These are phyloP conservation scores for Hypomyces perniciosus DNA, from an alignment of 2,329 filamentous ascomycete species.

Conservation along the genomic window DNA sequence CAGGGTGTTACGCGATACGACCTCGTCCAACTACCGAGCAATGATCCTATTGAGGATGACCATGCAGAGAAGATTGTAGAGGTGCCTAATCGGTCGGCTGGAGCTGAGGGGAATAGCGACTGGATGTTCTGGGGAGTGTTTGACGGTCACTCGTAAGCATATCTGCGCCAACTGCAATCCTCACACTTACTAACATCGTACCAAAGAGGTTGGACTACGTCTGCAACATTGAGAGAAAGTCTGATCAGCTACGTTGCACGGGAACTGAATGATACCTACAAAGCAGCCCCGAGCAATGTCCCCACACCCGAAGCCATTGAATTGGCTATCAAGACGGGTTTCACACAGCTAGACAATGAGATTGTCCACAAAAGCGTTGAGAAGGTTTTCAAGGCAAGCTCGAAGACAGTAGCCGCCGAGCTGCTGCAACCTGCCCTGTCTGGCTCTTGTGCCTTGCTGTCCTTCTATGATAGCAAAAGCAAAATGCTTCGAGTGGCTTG, in stretches of 20 bases:
- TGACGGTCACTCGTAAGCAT: constrained; percentile 80
- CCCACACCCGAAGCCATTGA: constrained; percentile 80
- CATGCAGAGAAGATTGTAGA: constrained; percentile 98
- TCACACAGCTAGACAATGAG: constrained; percentile 82
- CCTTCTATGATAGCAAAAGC: constrained; percentile 86
- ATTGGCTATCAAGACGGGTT: constrained; percentile 85
- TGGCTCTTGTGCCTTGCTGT: constrained; percentile 92
- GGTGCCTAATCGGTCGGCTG: constrained; percentile 55
- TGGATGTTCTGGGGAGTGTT: constrained; percentile 99
- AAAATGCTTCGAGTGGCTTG: constrained; percentile 90
- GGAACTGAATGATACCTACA: constrained; percentile 89
- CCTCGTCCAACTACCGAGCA: constrained; percentile 88
- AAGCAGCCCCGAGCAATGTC: constrained; percentile 54
- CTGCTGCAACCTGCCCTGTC: constrained; percentile 87
- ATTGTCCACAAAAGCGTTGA: constrained; percentile 91
- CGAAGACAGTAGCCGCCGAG: constrained; percentile 86
- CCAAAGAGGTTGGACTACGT: constrained; percentile 91
- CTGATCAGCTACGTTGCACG: constrained; percentile 89
- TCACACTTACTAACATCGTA: constrained; percentile 14
- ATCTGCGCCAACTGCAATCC: not conserved
- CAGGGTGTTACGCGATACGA: constrained; percentile 92
- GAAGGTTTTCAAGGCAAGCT: constrained; percentile 82
- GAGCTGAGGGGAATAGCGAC: constrained; percentile 53
- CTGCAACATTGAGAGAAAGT: constrained; percentile 86
- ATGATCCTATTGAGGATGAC: constrained; percentile 97